Base-by-base conservation (phyloP, 331 rosid genomes). In the Arachis monticola region DNA sequence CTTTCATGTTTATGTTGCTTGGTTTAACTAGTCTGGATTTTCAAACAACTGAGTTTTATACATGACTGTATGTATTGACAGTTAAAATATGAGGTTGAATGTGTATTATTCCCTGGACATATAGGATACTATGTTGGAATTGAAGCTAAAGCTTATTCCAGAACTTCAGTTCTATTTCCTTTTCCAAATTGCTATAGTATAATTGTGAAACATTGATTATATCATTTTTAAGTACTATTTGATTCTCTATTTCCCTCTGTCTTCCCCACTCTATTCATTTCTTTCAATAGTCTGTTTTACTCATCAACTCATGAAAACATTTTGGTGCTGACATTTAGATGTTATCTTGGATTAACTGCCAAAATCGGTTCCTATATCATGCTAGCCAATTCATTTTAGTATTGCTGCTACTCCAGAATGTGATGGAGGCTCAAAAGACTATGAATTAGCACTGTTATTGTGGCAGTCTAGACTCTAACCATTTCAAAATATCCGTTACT, bases 381-480 rank as follows among this genome's bases (percentile, higher is more conserved):
- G n/a, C 35, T 79, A 17, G 63, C 31, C 40, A 59, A 45, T 77
- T 73, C 14, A 4, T 50, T 59, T 77, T 46, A 6, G 17, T 12
- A 11, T 41, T 64, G 50, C 2, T 53, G 69, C 74, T 66, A 22
- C 10, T 41, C 41, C 10, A 5, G n/a, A 40, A 64, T 50, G 66
- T 79, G 73, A 51, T 64, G 73, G 63, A n/a, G 68, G 57, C 67
- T 69, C 41, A 62, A 30, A 58, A 65, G 58, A 38, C 45, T 64
- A 44, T 61, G 44, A 57, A 61, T 56, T 67, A 69, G 51, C 50
- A 60, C 17, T 61, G 40, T 45, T 50, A 45, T 79, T 76, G 64
- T 63, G 59, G 72, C 42, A 35, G 55, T 67, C 79, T 63, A 31
- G 61, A 67, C 59, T 8, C 27, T 6, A 41, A 3, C 57, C 5